Conservation (phyloP, 73 alveolate genomes). For the Symbiodinium pilosum region DNA sequence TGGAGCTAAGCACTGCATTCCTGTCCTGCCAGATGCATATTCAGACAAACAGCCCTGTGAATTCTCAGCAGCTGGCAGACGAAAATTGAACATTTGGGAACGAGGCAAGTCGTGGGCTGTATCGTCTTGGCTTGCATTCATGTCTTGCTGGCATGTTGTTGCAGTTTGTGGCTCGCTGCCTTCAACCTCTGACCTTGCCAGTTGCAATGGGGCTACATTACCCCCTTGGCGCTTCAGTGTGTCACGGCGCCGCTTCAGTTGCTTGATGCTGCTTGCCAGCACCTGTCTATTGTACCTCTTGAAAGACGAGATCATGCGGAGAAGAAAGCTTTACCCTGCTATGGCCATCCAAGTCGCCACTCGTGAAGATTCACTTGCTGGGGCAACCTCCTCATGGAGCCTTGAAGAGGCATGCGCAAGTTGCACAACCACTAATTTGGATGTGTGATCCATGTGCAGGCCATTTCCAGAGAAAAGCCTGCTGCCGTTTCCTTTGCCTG, state of each 20-base stretch:
- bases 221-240: conserved; percentile 51
- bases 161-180: not conserved
- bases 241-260: conserved; percentile 63
- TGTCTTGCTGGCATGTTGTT: not conserved
- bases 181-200: not conserved
- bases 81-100: not conserved
- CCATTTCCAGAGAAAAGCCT: conserved; percentile 57
- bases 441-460: too few species aligned
- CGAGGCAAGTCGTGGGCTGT: conserved; percentile 57
- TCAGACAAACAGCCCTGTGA: too few species aligned
- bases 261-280: conserved; percentile 3
- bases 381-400: conserved; percentile 37
- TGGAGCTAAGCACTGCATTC: not conserved
- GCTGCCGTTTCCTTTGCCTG: not conserved
- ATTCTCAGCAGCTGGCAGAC: not conserved
- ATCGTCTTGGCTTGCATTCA: conserved; percentile 47
- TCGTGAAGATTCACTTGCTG: conserved; percentile 61
- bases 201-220: conserved; percentile 63
- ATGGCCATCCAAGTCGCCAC: conserved; percentile 34
- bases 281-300: not conserved
- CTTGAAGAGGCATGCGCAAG: conserved; percentile 60
- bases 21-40: too few species aligned
- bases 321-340: too few species aligned
- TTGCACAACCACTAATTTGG: too few species aligned
- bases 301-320: too few species aligned